Conservation (phyloP, 345 rosid species). For the Pistacia atlantica region DNA sequence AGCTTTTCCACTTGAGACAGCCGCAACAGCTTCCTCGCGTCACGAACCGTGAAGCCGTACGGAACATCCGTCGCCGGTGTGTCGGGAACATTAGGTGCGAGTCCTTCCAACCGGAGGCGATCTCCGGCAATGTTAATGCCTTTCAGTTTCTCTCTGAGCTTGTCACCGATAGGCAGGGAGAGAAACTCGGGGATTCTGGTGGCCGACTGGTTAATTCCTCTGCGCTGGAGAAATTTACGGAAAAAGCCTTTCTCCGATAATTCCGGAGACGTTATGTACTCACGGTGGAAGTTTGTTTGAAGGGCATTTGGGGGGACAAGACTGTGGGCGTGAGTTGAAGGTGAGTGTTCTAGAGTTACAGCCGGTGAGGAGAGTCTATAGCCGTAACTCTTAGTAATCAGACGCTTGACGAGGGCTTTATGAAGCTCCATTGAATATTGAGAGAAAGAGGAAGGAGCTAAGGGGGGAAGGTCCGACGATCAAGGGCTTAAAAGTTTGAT, state of each 20-base stretch:
- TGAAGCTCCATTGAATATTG: conserved; percentile 54
- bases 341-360: conserved; percentile 22
- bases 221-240: conserved; percentile 49
- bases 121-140: conserved; percentile 24
- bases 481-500: not conserved
- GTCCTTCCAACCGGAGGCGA: conserved; percentile 28
- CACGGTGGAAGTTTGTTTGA: conserved; percentile 29
- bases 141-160: conserved; percentile 48
- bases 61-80: conserved; percentile 5
- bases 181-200: conserved; percentile 35
- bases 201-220: conserved; percentile 26
- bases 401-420: conserved; percentile 40
- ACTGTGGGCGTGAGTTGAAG: conserved; percentile 1
- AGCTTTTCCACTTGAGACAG: conserved; percentile 57
- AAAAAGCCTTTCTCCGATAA: conserved; percentile 35
- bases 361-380: conserved; percentile 28
- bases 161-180: conserved; percentile 51
- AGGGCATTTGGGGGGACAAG: conserved; percentile 26
- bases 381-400: conserved; percentile 17
- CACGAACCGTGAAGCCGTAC: conserved; percentile 42
- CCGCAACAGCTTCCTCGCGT: conserved; percentile 65
- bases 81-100: conserved; percentile 14
- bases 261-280: conserved; percentile 45
- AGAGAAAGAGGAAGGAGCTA: not conserved
- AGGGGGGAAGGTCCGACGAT: not conserved